Base-by-base conservation (phyloP, 768 basidiomycete species). In the Leccinum variicolor region DNA sequence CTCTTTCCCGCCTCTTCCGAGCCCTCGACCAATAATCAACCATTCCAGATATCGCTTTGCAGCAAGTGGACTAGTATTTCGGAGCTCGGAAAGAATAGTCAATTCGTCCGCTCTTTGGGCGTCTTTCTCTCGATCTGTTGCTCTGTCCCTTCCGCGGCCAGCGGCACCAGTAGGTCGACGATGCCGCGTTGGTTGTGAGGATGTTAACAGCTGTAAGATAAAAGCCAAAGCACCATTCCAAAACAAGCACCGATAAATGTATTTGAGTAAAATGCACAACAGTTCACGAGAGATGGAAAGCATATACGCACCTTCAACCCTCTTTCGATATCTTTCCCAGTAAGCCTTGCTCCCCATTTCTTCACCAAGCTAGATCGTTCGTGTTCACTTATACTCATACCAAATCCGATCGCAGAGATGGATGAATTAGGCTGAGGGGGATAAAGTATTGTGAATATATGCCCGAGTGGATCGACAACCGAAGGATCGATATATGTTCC, bases 311-410 rank as follows among this genome's bases (percentile, higher is more conserved):
- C 92, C 76, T 85, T 84, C 25, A 97, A 70, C 4, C 87, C 92
- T 46, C 80, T 82, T 25, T 88, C 85, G 1, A 84, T 75, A 70
- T 91, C 85, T 36, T 80, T 79, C 62, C 80, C 82, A 3, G 85
- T 79, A 21, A 97, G 73, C 94, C 94, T 96, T 8, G 91, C 73
- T 3, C 83, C 88, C 85, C 93, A 94, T 52, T 81, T 79, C 59
- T 88, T 85, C 4, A 84, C 82, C 53, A 93, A 65, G 3, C 74
- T 65, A 25, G 82, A 64, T 91, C 86, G 57, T 78, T 81, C 62
- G 2, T 46, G 54, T 59, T 73, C 61, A n/a, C 43, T 63, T 9
- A 71, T 46, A 34, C 15, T 39, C 10, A 57, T 10, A n/a, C n/a
- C 2, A 5, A 28, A 39, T 33, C 59, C 60, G 3, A 33, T 29